Evolutionary conservation across 495 filamentous ascomycete genomes (phyloP), one percentile per base, ranked within the genome.

Genomic region (Penicillium bialowiezense): DNA sequence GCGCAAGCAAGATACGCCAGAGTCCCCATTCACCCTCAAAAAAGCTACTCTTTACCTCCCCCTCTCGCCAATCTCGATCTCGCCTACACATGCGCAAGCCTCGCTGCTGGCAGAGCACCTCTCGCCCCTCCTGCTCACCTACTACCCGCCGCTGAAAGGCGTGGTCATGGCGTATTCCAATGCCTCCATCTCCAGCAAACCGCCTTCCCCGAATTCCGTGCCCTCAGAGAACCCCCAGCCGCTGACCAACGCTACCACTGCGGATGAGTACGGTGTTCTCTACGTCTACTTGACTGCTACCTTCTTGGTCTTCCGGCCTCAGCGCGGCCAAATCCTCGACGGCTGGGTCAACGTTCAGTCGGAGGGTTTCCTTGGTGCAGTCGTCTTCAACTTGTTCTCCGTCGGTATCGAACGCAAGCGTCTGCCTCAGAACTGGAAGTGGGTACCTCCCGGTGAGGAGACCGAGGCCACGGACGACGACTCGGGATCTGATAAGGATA

Each of bases 361-460:
- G n/a, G 80, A 86, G 48, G 81, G 82, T 7, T 84, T 89, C 59
- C 58, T 92, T 1, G 85, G 85, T 18, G 68, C 89, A 3, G 72
- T 89, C 3, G 85, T 82, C 12, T 81, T 83, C 56, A 92, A 92
- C 64, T 68, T 88, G 14, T 90, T 91, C 74, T 86, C 83, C 51
- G 86, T 86, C 1, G 82, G 78, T 33, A 83, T 92, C 41, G 81
- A 85, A 51, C 70, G 77, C 52, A 79, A 79, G 55, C 74, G 81
- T 48, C 70, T 92, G 15, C 88, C 88, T 7, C 63, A 69, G 40
- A 71, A 72, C 29, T 92, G 88, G 88, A 77, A 71, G 52, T 91
- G 84, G 81, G 61, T 75, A 50, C 65, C 64, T 23, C 66, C 70
- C 23, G 64, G 74, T 26, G 66, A 72, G 39, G 68, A 69, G 48